Evolutionary conservation across 495 filamentous ascomycete species (phyloP), one percentile per base, ranked within the genome.

Genomic region (Annulohypoxylon maeteangense): DNA sequence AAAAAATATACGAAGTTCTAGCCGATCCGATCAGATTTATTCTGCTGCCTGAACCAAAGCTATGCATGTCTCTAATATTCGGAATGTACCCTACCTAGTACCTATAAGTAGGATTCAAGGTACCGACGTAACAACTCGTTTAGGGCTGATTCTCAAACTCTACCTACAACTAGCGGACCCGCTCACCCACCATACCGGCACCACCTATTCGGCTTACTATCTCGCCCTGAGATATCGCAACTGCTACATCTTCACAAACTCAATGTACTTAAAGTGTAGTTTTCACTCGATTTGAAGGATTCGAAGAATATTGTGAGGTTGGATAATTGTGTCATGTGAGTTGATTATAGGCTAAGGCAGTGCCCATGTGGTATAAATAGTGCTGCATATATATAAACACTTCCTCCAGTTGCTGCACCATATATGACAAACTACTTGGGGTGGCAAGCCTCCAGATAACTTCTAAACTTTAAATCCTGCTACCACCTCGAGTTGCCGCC

Each of bases 1-100:
- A 18, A 18, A 11, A 8, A 11, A 42, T n/a, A 60, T 60, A 70
- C 14, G 45, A 57, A 31, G 22, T 1, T 16, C 34, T 36, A 40
- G 40, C 12, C 36, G 27, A 29, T 29, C 27, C 27, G 27, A 53
- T 40, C 50, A 16, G 54, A 47, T 44, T 76, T 74, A 76, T 76
- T 74, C 74, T 76, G 71, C 65, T 76, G 74, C 74, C 74, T 76
- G 71, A 70, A 67, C 56, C 57, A 29, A 60, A 66, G 42, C 32
- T 40, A 31, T 42, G 65, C 23, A 68, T 38, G 48, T 53, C 48
- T 44, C 22, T 32, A 29, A 34, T 18, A 27, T 18, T 23, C 48
- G 25, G 48, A 53, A 53, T 14, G 45, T 48, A 23, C 18, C 18
- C 45, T 23, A n/a, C n/a, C n/a, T n/a, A n/a, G n/a, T n/a, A n/a